Evolutionary conservation across 768 basidiomycete species (phyloP).

Genomic region (Amanita rimosa): DNA sequence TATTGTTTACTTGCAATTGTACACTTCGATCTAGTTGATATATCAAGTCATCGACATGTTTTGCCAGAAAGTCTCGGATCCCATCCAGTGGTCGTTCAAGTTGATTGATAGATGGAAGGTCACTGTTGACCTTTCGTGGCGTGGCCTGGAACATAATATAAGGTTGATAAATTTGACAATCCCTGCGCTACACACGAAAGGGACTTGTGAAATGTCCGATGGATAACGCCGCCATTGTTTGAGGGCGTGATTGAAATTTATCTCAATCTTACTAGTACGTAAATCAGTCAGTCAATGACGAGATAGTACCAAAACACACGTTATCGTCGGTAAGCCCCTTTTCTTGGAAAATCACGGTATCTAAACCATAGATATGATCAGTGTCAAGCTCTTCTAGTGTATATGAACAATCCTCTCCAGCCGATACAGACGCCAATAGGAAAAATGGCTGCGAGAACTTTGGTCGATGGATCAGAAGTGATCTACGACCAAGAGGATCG

Average conservation of each 20-base stretch:
- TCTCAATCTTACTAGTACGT: background rate
- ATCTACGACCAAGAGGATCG: conserved; percentile 80
- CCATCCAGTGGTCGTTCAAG: conserved; percentile 22
- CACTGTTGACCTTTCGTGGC: background rate
- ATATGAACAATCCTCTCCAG: conserved; percentile 32
- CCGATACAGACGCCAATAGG: conserved; percentile 56
- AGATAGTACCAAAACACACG: conserved; percentile 8
- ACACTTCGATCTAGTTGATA: conserved; percentile 55
- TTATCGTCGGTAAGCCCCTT: background rate
- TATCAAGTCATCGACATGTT: conserved; percentile 40
- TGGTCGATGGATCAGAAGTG: conserved; percentile 65
- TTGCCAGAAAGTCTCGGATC: conserved; percentile 31
- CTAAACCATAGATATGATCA: conserved; percentile 41
- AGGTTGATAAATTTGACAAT: background rate
- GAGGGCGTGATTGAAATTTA: background rate
- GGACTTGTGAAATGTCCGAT: background rate
- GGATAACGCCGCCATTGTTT: background rate
- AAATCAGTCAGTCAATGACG: background rate
- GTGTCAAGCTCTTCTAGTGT: conserved; percentile 55
- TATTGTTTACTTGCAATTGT: conserved; percentile 51
- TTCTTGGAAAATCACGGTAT: conserved; percentile 18
- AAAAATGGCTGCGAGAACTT: conserved; percentile 36
- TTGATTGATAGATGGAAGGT: conserved; percentile 32
- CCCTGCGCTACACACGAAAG: conserved; percentile 19
- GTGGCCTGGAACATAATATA: background rate